Evolutionary conservation across 139 green algal genomes (phyloP).

Genomic region (Raphidocelis subcapitata): DNA sequence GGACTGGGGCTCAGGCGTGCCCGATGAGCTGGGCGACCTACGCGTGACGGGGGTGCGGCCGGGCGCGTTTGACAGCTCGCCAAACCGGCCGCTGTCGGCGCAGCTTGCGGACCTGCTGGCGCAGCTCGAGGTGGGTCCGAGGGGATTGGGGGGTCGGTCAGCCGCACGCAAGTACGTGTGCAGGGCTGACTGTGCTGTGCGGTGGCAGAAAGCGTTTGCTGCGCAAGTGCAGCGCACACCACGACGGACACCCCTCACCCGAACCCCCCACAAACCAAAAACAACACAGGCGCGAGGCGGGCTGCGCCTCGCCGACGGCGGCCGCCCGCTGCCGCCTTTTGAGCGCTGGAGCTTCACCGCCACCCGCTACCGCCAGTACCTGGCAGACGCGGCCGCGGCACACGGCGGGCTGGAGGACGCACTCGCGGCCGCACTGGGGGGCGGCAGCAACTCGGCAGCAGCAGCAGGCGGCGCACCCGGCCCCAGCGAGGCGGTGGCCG

Average conservation of each 20-base stretch:
- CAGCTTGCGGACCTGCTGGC: too few species aligned
- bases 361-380: conserved; percentile 33
- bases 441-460: background rate
- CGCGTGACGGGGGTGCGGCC: background rate
- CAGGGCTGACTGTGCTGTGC: too few species aligned
- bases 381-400: conserved; percentile 34
- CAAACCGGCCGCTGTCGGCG: background rate
- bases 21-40: background rate
- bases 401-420: conserved; percentile 33
- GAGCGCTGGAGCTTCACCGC: conserved; percentile 29
- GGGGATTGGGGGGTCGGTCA: too few species aligned
- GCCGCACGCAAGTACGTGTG: too few species aligned
- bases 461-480: background rate
- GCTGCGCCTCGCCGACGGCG: background rate
- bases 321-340: conserved; percentile 31
- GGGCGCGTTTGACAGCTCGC: background rate
- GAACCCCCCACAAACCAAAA: too few species aligned
- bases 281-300: conserved; percentile 25
- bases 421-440: background rate
- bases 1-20: background rate
- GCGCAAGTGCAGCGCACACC: too few species aligned
- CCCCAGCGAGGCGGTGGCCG: background rate
- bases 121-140: too few species aligned
- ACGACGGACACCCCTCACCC: too few species aligned
- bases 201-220: too few species aligned